phyloP scores from a whole-genome alignment of 257 asterid genomes.

The Solanum raphanifolium region DNA sequence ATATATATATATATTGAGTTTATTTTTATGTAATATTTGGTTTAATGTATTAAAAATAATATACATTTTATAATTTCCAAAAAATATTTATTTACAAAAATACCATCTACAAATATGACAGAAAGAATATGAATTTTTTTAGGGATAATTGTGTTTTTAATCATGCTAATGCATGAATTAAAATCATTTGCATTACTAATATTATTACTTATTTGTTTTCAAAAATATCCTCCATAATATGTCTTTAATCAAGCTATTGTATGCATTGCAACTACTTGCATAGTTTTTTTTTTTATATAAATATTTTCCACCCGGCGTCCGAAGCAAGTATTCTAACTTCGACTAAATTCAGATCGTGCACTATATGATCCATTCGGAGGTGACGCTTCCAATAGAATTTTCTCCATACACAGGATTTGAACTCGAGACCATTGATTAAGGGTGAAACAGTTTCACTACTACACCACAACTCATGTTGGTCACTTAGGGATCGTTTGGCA shows the following conservation, averaged over 20 bases:
- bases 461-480: not conserved
- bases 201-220: no score
- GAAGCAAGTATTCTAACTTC: not conserved
- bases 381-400: not conserved
- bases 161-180: not conserved
- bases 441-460: not conserved
- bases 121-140: not conserved
- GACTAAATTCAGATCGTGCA: no score
- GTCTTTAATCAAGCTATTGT: not conserved
- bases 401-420: no score
- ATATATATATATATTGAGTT: not conserved
- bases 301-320: no score
- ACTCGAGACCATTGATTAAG: not conserved
- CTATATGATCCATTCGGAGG: not conserved
- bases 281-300: no score
- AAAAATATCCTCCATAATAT: not conserved
- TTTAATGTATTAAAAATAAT: not conserved
- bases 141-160: not conserved
- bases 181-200: not conserved
- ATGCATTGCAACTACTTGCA: not conserved
- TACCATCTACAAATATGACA: not conserved
- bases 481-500: not conserved
- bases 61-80: no score
- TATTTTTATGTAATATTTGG: not conserved
- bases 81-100: not conserved